Conservation (phyloP, 768 basidiomycete species). For the Pholiota microspora region DNA sequence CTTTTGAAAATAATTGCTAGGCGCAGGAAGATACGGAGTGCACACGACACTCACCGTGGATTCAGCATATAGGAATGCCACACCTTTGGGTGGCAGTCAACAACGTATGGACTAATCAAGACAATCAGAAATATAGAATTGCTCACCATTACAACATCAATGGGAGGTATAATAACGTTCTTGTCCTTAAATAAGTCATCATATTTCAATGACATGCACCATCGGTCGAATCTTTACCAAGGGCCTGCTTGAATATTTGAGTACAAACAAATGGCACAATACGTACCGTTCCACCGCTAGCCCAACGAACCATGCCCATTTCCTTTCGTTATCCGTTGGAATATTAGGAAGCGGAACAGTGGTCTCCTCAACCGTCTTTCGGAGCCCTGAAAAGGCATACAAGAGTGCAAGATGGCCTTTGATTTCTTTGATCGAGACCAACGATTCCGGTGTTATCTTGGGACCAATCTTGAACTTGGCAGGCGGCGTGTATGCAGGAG, state of each 20-base stretch:
- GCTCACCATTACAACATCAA: slow-evolving; percentile 36
- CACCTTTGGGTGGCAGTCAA: slow-evolving; percentile 26
- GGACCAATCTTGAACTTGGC: slow-evolving; percentile 27
- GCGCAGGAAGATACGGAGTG: not conserved
- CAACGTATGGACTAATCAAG: not conserved
- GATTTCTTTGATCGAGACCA: slow-evolving; percentile 26
- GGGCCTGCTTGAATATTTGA: not conserved
- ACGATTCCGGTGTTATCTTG: slow-evolving; percentile 18
- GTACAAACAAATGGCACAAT: not conserved
- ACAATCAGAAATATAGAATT: too few relatives aligned
- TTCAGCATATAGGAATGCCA: slow-evolving; percentile 38
- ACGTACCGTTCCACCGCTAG: slow-evolving; percentile 35
- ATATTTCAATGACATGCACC: slow-evolving; percentile 22
- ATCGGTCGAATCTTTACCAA: slow-evolving; percentile 27
- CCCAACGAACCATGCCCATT: slow-evolving; percentile 36
- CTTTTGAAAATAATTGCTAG: slow-evolving; percentile 11
- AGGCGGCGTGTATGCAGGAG: slow-evolving; percentile 29
- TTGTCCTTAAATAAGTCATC: slow-evolving; percentile 7
- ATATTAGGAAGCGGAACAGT: slow-evolving; percentile 10
- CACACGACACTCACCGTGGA: slow-evolving; percentile 18
- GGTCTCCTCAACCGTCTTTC: slow-evolving; percentile 23
- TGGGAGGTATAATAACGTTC: slow-evolving; percentile 27
- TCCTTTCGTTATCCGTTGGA: slow-evolving; percentile 21
- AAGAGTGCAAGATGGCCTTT: slow-evolving; percentile 34
- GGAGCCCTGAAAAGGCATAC: slow-evolving; percentile 29